phyloP scores from a whole-genome alignment of 305 asterid genomes.

The Ilex paraguariensis region DNA sequence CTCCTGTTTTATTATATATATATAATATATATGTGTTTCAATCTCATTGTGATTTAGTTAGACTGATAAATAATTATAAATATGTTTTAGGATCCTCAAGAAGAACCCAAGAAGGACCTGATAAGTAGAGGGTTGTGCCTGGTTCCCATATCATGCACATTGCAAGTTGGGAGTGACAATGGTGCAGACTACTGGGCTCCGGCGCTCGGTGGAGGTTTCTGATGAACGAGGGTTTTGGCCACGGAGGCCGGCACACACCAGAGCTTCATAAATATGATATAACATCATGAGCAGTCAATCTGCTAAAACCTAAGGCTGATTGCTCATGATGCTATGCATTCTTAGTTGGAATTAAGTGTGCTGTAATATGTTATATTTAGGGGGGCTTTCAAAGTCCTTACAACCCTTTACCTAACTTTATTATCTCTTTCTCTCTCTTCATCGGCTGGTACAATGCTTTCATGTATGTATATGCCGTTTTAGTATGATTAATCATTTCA shows the following conservation, averaged over 20 bases:
- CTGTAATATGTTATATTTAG: slow-evolving; percentile 3
- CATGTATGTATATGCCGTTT: background rate
- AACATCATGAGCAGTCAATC: slow-evolving; percentile 86
- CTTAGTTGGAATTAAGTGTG: slow-evolving; percentile 15
- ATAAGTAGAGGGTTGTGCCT: slow-evolving; percentile 80
- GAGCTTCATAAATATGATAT: slow-evolving; percentile 30
- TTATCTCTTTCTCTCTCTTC: too few relatives aligned
- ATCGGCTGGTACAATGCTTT: background rate
- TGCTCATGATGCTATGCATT: slow-evolving; percentile 84
- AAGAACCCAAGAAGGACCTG: slow-evolving; percentile 46
- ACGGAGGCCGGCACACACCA: background rate
- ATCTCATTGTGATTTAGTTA: too few relatives aligned
- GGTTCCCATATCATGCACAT: slow-evolving; percentile 71
- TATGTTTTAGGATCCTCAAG: slow-evolving; percentile 32
- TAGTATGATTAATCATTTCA: background rate
- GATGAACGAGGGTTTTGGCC: slow-evolving; percentile 14
- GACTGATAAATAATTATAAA: background rate
- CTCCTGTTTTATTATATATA: too few relatives aligned
- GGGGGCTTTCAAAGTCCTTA: background rate
- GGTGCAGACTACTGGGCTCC: slow-evolving; percentile 88
- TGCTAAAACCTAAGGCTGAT: slow-evolving; percentile 54
- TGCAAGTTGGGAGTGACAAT: slow-evolving; percentile 67
- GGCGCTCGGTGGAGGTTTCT: slow-evolving; percentile 47
- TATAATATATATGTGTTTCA: too few relatives aligned
- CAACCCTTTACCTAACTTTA: too few relatives aligned